Base-by-base conservation (phyloP, 352 stramenopile genomes). In the Phytophthora kernoviae region DNA sequence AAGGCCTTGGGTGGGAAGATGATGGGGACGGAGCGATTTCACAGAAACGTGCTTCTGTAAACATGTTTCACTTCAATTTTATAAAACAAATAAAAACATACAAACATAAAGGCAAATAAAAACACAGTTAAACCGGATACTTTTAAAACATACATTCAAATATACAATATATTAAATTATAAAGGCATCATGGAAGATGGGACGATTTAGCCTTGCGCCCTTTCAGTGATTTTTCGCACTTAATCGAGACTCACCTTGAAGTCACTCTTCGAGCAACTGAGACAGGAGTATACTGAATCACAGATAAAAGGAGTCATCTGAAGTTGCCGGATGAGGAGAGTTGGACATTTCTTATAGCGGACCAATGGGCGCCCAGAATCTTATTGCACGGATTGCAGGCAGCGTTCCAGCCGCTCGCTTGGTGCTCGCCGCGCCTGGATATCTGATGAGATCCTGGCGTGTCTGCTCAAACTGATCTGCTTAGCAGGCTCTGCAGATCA, bases 1-100 rank as follows among this genome's bases (percentile, higher is more conserved):
- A 32, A 22, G 52, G 49, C 49, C 21, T 51, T 57, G 54, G 61
- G 55, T 65, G 54, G 53, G 46, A 68, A 54, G 54, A 42, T 54
- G 61, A 62, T 65, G 61, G 17, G 36, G 41, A 15, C 14, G 15
- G 9, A 17, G 8, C 5, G 37, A 43, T 43, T 15, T 11, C 33
- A 40, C 11, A 17, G 15, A 40, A 18, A 40, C 5, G 33, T 30
- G 24, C 6, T 30, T 30, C 24, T 6, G 24, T 30, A 30, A 30
- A 30, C 24, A 30, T 30, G 24, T 30, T 3, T n/a, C n/a, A n/a
- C n/a, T n/a, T n/a, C n/a, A n/a, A n/a, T n/a, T n/a, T n/a, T n/a
- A n/a, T n/a, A n/a, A n/a, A n/a, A n/a, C n/a, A n/a, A n/a, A n/a
- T n/a, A n/a, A n/a, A n/a, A n/a, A n/a, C n/a, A n/a, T n/a, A n/a